phyloP scores from a whole-genome alignment of 2,329 filamentous ascomycete genomes.

The Colletotrichum camelliae region DNA sequence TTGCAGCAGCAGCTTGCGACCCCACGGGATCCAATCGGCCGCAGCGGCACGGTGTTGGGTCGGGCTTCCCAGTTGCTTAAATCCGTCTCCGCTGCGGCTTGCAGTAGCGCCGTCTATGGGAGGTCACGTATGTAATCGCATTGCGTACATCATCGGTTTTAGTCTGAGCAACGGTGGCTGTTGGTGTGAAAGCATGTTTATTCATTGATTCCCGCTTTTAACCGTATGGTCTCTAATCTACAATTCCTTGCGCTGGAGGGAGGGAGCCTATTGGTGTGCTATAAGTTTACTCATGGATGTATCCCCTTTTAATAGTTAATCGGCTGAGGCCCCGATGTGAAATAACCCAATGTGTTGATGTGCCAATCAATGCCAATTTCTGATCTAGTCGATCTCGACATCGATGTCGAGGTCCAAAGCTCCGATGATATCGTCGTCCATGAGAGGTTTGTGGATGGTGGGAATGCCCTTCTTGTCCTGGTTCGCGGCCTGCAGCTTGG shows the following conservation, averaged over 20 bases:
- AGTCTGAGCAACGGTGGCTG: background rate
- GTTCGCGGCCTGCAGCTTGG: slow-evolving; percentile 58
- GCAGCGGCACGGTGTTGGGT: background rate
- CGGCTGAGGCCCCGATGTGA: background rate
- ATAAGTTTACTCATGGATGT: background rate
- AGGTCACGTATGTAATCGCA: background rate
- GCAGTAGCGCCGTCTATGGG: background rate
- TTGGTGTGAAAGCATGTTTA: background rate
- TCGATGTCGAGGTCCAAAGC: slow-evolving; percentile 90
- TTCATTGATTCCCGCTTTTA: background rate
- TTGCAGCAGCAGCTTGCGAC: background rate
- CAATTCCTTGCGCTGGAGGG: background rate
- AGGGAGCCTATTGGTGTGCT: background rate
- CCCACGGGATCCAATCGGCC: background rate
- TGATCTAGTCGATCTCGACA: slow-evolving; percentile 72
- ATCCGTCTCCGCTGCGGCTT: background rate
- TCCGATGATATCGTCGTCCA: slow-evolving; percentile 93
- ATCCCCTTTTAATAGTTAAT: background rate
- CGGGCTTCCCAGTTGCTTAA: background rate
- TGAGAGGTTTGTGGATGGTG: slow-evolving; percentile 78
- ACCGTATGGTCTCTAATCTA: background rate
- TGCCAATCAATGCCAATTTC: background rate
- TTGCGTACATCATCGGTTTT: background rate
- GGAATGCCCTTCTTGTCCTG: slow-evolving; percentile 65
- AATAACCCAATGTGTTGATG: background rate